A percentile compares a stretch with the other conserved stretches of the same genome.
Conservation (phyloP, 2,329 filamentous ascomycete genomes). For the Bipolaris sorokiniana region DNA sequence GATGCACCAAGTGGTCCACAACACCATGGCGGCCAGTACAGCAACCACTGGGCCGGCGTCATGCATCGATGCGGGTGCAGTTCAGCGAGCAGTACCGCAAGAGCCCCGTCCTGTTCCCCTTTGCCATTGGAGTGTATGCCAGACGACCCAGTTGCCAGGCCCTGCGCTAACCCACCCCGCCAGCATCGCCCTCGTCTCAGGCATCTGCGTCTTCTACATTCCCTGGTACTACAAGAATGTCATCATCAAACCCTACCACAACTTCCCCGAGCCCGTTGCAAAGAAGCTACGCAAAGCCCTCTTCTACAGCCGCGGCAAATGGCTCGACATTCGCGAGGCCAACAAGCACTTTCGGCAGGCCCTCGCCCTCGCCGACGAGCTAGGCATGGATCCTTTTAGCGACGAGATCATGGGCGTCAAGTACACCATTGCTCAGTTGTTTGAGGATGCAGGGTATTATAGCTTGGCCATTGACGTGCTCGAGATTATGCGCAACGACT, state of each 20-base stretch:
- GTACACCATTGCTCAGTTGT: constrained; percentile 77
- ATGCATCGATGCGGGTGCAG: constrained; percentile 34
- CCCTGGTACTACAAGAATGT: constrained; percentile 56
- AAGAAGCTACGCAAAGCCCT: constrained; percentile 81
- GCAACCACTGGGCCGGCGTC: constrained; percentile 36
- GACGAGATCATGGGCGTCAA: constrained; percentile 91
- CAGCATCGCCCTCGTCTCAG: constrained; percentile 50
- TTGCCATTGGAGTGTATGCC: constrained; percentile 39
- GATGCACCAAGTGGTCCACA: constrained; percentile 28
- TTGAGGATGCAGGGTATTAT: constrained; percentile 77
- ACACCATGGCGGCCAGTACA: constrained; percentile 35
- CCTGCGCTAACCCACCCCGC: constrained; percentile 12
- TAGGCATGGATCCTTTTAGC: constrained; percentile 84
- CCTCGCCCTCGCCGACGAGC: constrained; percentile 72
- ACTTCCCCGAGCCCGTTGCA: constrained; percentile 72
- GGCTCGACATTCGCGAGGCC: constrained; percentile 75
- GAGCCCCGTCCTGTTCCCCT: constrained; percentile 50
- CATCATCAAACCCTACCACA: constrained; percentile 58
- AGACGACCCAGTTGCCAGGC: not conserved
- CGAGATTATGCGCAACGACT: constrained; percentile 76
- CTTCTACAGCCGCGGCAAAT: constrained; percentile 74
- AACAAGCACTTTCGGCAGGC: constrained; percentile 84
- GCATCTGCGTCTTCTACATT: constrained; percentile 50
- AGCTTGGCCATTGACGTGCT: constrained; percentile 76
- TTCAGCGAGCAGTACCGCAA: constrained; percentile 45